Base-by-base conservation (phyloP, 2,329 filamentous ascomycete species). In the Neofusicoccum umdonicola region DNA sequence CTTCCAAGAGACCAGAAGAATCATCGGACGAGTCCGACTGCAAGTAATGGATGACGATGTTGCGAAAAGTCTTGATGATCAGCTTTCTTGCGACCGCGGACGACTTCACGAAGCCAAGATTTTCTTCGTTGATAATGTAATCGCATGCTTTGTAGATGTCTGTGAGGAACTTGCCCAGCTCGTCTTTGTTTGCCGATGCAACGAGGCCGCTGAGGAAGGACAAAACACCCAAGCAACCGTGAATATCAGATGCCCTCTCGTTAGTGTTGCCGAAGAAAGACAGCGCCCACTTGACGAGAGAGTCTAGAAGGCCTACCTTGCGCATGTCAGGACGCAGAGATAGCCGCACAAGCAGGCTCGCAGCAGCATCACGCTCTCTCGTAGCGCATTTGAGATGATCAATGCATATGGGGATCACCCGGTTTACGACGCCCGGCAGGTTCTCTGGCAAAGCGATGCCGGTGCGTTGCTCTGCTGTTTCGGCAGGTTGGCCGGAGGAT, bases 301-400 rank as follows among this genome's bases (percentile, higher is more conserved):
- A 82, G 51, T 87, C 78, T 39, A 95, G 81, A 3, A 98, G 80
- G 0, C 89, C 88, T 9, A 93, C 79, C 58, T 85, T 81, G 76
- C 94, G 91, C 92, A 98, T 97, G 74, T 99, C 95, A 52, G 87
- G 87, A 15, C 95, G 87, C 74, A 93, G 87, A n/a, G 89, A 87
- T 51, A 97, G 82, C 51, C 93, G 86, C 17, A 96, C 91, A 7
- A 99, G 82, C 27, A 98, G 82, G 2, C 87, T 83, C 66, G 90
- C 92, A n/a, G 95, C 93, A 9, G 93, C 92, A 76, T 95, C 92
- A 65, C 91, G 87, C 73, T 97, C 94, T 71, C 96, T 97, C 0
- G 93, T 92, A 0, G 94, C 85, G 0, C 86, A 87, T 5, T 85
- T 81, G 15, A 98, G 84, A 72, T 92, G 91, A 64, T 85, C 83